Evolutionary conservation across 768 basidiomycete species (phyloP), one percentile per base, ranked within the genome.

Genomic region (Atractiella rhizophila): DNA sequence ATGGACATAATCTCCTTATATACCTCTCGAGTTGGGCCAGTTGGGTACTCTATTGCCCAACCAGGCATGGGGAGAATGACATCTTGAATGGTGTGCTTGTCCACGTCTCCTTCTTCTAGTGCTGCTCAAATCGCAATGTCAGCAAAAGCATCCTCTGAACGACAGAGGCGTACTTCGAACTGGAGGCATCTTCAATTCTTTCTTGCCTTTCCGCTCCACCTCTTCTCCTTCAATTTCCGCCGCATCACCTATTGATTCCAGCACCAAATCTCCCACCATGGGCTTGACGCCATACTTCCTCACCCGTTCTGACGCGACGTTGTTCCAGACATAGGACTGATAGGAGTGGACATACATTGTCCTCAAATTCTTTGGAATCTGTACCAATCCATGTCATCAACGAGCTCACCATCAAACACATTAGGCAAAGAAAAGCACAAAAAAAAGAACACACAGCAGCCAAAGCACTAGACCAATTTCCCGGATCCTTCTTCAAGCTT

Each of bases 301-400:
- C 53, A 96, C 73, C 11, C 91, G 76, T 59, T 94, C 83, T 3
- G 86, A 94, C 29, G 86, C 81, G 42, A 94, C 74, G 35, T 82
- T 73, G 59, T 98, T 98, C 88, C 88, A 98, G 26, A 96, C 74
- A 52, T 94, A 98, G 13, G 81, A 86, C 58, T 98, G 91, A 57
- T 94, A 98, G 24, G 86, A 86, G 58, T 98, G 91, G 40, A 94
- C 73, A 57, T 96, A 98, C 80, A 98, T 94, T 48, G 91, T 62
- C 37, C 91, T 70, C 44, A 98, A 68, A 54, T 88, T 96, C 42
- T 76, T 69, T 12, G 91, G 91, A 50, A 98, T 96, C 88, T 94
- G 49, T 30, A 24, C 37, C 20, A 35, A 15, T 4, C 21, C 21
- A 21, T 12, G 45, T 44, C 26, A 51, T 42, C 26, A 21, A 28